Evolutionary conservation across 2,329 filamentous ascomycete species (phyloP).

Genomic region (Lasiodiplodia theobromae): DNA sequence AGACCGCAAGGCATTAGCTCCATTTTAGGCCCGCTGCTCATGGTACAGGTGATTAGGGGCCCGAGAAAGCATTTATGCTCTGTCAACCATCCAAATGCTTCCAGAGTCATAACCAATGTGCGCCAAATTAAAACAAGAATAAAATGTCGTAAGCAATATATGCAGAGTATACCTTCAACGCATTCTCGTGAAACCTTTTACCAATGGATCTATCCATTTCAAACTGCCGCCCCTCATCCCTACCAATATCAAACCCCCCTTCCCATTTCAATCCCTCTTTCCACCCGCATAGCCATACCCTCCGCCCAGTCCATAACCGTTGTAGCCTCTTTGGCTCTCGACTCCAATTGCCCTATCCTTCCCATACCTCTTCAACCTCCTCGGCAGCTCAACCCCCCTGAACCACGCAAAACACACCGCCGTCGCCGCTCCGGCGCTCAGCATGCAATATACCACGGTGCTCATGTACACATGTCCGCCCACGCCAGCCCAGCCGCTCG

Average conservation of each 20-base stretch:
- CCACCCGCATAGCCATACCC: constrained; percentile 55
- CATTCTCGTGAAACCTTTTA: background rate
- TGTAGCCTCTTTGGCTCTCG: constrained; percentile 46
- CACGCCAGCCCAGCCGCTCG: constrained; percentile 61
- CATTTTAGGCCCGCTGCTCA: too few species aligned
- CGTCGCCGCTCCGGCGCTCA: constrained; percentile 56
- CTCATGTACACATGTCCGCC: constrained; percentile 59
- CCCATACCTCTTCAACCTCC: constrained; percentile 63
- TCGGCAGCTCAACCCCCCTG: constrained; percentile 59
- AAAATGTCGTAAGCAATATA: background rate
- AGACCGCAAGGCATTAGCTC: background rate
- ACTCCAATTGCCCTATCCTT: constrained; percentile 56
- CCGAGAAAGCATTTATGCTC: background rate
- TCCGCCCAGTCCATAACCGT: constrained; percentile 43
- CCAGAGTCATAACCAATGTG: background rate
- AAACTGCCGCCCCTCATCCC: background rate
- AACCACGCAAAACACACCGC: constrained; percentile 63
- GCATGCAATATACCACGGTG: constrained; percentile 58
- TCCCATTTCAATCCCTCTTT: constrained; percentile 50
- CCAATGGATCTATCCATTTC: background rate
- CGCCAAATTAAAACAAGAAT: background rate
- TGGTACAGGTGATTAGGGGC: background rate
- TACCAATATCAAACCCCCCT: background rate
- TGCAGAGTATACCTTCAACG: background rate
- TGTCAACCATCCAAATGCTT: background rate